Conservation (phyloP, 2,329 filamentous ascomycete genomes). For the Ilyonectria mors-panacis region DNA sequence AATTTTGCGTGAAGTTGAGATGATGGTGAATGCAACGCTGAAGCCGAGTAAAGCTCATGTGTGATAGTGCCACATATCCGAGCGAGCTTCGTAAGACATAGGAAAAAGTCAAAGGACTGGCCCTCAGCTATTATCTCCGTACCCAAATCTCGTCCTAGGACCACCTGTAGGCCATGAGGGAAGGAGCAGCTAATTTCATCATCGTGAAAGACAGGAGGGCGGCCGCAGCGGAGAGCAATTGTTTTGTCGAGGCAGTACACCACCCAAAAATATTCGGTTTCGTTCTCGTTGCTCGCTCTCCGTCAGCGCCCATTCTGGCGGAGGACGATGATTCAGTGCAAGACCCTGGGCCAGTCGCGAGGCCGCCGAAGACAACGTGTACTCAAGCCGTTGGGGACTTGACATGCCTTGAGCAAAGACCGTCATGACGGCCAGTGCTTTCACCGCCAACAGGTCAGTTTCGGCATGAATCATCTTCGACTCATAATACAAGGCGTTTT, state of each 20-base stretch:
- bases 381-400: constrained; percentile 20
- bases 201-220: constrained; percentile 4
- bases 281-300: constrained; percentile 5
- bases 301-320: background rate
- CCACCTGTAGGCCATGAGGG: background rate
- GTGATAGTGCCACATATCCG: constrained; percentile 5
- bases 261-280: constrained; percentile 19
- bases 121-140: too few relatives aligned
- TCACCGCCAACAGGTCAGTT: constrained; percentile 12
- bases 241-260: constrained; percentile 24
- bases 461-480: constrained; percentile 4
- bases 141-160: too few relatives aligned
- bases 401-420: constrained; percentile 25
- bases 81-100: background rate
- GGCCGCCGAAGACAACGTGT: constrained; percentile 3
- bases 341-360: constrained; percentile 16
- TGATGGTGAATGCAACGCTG: background rate
- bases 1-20: background rate
- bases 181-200: constrained; percentile 14
- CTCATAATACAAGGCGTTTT: constrained; percentile 8
- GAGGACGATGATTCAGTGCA: background rate
- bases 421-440: constrained; percentile 20
- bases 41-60: constrained; percentile 1
- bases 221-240: constrained; percentile 16
- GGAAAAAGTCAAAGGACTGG: background rate